Percentiles rank a stretch among this genome's conserved stretches.
phyloP scores from a whole-genome alignment of 2,329 filamentous ascomycete genomes.

The Fusarium sp. region DNA sequence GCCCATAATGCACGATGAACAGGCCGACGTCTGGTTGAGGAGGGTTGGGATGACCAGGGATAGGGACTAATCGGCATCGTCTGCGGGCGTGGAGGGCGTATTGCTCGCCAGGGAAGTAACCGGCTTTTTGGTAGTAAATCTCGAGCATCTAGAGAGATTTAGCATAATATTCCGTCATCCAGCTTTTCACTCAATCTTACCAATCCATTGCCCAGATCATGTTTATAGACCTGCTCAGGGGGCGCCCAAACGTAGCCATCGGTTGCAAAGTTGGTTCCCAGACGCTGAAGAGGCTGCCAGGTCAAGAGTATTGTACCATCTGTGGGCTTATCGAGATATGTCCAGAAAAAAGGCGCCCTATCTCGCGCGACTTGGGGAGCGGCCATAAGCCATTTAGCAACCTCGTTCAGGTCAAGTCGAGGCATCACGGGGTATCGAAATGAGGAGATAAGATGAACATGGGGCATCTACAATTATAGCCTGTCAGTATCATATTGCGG shows the following conservation, averaged over 20 bases:
- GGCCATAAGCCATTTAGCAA: constrained; percentile 84
- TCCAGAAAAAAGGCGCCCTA: constrained; percentile 90
- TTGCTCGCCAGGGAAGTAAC: constrained; percentile 82
- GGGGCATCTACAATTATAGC: constrained; percentile 72
- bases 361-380: constrained; percentile 90
- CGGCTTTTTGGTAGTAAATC: constrained; percentile 84
- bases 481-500: constrained; percentile 38
- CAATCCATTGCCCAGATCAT: constrained; percentile 75
- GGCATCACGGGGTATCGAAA: constrained; percentile 82
- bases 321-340: constrained; percentile 83
- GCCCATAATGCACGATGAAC: constrained; percentile 92
- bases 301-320: constrained; percentile 87
- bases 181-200: constrained; percentile 55
- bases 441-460: constrained; percentile 90
- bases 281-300: constrained; percentile 84
- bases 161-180: constrained; percentile 17
- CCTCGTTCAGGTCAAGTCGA: constrained; percentile 79
- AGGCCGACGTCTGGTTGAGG: constrained; percentile 82
- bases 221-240: constrained; percentile 80
- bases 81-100: constrained; percentile 82
- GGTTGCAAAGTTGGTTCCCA: constrained; percentile 82
- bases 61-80: constrained; percentile 86
- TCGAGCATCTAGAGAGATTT: constrained; percentile 77
- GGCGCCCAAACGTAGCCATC: constrained; percentile 95
- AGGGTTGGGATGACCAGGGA: constrained; percentile 76